Evolutionary conservation across 2,329 filamentous ascomycete genomes (phyloP), one percentile per base, ranked within the genome.

Genomic region (Didymella exigua): DNA sequence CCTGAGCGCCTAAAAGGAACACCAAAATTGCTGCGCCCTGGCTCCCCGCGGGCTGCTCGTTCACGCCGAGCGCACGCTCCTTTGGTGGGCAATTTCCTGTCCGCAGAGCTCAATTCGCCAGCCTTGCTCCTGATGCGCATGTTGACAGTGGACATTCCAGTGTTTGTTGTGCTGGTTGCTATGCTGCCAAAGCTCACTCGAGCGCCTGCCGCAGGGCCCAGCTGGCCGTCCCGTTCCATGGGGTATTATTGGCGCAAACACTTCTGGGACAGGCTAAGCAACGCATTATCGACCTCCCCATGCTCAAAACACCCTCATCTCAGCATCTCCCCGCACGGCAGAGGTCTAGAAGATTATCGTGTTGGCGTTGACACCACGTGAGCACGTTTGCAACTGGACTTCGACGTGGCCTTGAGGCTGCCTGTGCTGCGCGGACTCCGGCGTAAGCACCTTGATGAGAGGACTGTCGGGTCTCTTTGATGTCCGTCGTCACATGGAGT

Each of bases 251-350:
- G 30, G 48, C 46, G 59, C 54, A 70, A 69, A 69, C 63, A 60
- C 55, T 43, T 42, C 57, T 66, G 62, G 49, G 56, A 65, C 64
- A 54, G 43, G 60, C 65, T 60, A 68, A 64, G 51, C 10, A 31
- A 41, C 47, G 68, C 69, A 73, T 73, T 54, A 70, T 73, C 51
- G 63, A 44, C 49, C 38, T 54, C n/a, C 56, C 48, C 53, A 60
- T 43, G 49, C 55, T 63, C 61, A 58, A 67, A 67, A 64, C 67
- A 65, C 58, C 53, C 57, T 63, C 63, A 62, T 53, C 58, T 48
- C 49, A 58, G 38, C 42, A 33, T 58, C 60, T 61, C 52, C 54
- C 63, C 58, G 61, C 60, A 45, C 33, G 42, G 47, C 34, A 43
- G n/a, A 33, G 19, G 43, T 37, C 27, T 56, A 42, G 49, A 44